Evolutionary conservation across 2,329 filamentous ascomycete species (phyloP), one percentile per base, ranked within the genome.

Genomic region (Aquanectria penicillioides): DNA sequence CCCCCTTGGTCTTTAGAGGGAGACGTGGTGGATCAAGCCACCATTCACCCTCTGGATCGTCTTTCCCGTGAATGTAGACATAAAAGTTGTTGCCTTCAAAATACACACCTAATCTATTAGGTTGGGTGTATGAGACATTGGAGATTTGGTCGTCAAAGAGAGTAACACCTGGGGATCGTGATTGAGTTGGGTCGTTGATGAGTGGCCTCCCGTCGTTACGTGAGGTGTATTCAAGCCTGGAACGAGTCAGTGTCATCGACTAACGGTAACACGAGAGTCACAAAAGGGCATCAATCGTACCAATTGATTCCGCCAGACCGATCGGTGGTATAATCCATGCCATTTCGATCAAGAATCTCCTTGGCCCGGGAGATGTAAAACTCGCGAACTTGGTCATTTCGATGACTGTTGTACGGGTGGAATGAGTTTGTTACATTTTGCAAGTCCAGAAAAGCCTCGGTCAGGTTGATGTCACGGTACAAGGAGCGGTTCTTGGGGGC

Each of bases 41-140:
- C 90, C 92, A 97, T 37, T 86, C 82, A 8, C 88, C 88, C 25
- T 84, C 79, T 22, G 89, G 86, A 65, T 94, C 92, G 49, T 93
- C 86, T 31, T 83, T 86, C 26, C 95, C 95, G 40, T 92, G 89
- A 57, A 99, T 91, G 70, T 97, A 97, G 31, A 97, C 89, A 62
- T 97, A 89, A 65, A 97, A 88, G 70, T 98, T 99, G 62, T 87
- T 94, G 26, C 93, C 92, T 77, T 98, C 94, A 69, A 97, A 97
- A 73, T 98, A 97, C 23, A 92, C 86, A 22, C 78, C 86, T 43
- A 77, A 56, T 17, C 77, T 75, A 13, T 67, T 68, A 15, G 66
- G 59, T 57, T 68, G 48, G 9, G 72, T 73, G 37, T 87, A 87
- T 31, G 93, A 95, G 51, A 92, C 85, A 71, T 97, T 98, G 26